Base-by-base conservation (phyloP, 2,329 filamentous ascomycete genomes). In the Trichoderma sp. region DNA sequence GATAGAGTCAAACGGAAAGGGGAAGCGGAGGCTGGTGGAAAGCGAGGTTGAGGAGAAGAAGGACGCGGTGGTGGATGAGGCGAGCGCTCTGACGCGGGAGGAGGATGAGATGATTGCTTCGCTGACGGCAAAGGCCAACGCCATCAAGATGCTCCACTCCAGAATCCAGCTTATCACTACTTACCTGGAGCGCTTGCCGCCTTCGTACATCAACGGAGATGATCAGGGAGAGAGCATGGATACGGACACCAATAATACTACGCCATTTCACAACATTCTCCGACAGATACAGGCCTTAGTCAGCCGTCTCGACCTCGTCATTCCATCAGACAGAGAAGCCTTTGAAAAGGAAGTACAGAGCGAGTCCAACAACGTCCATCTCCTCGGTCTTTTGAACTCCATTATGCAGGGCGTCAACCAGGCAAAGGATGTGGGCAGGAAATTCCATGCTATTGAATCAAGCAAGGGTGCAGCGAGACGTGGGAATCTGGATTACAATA, bases 61-160 rank as follows among this genome's bases (percentile, higher is more conserved):
- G 4, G 75, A 78, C 27, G 80, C 81, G 79, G 77, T 79, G 81
- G 79, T 82, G 24, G 85, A 88, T 18, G 85, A 87, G 75, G 62
- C 66, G 6, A 83, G 84, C 45, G 80, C 86, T 65, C 84, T 92
- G n/a, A 88, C 87, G 0, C 84, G 86, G 21, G 90, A 90, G 76
- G 91, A 92, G 77, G 88, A 91, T 73, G 90, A 92, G 82, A 86
- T 89, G 81, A 87, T 92, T 74, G 87, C 90, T 31, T 86, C 90
- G 18, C 90, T 99, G 27, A 97, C 93, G 33, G 93, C 95, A 76
- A 98, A 97, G 81, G 90, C 93, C 77, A 98, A 98, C 84, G 95
- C 97, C 31, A 93, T 98, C 81, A 96, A 95, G 85, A 98, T 98
- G 92, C 91, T 99, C 33, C 92, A 96, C 80, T 91, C 92, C 7